Evolutionary conservation across 345 rosid genomes (phyloP).

Genomic region (Brassica nigra): DNA sequence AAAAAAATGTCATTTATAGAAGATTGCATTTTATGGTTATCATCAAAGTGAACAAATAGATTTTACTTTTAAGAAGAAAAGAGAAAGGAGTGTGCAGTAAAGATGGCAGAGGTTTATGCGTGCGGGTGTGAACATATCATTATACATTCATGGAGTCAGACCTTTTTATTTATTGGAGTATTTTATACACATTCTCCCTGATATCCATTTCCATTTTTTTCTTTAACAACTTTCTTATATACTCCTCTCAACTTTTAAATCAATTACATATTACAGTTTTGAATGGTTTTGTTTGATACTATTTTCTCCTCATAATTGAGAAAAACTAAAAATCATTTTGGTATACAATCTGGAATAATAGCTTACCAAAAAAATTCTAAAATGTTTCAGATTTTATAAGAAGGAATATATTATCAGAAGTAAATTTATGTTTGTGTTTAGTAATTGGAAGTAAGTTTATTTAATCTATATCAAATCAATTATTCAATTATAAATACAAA

Average conservation of each 20-base stretch:
- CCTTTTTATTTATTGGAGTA: slow-evolving; percentile 14
- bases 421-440: not conserved
- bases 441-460: not conserved
- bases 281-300: not conserved
- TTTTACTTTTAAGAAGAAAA: slow-evolving; percentile 26
- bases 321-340: too few species aligned
- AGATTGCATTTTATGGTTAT: slow-evolving; percentile 25
- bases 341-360: not conserved
- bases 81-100: slow-evolving; percentile 44
- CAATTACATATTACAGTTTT: not conserved
- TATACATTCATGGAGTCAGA: slow-evolving; percentile 42
- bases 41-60: slow-evolving; percentile 16
- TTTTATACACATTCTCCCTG: slow-evolving; percentile 38
- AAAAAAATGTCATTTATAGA: slow-evolving; percentile 7
- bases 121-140: slow-evolving; percentile 45
- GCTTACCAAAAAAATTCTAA: not conserved
- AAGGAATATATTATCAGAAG: not conserved
- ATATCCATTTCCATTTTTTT: slow-evolving; percentile 12
- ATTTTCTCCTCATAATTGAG: not conserved
- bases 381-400: not conserved
- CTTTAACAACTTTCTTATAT: not conserved
- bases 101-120: slow-evolving; percentile 46
- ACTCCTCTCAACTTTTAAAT: slow-evolving; percentile 11
- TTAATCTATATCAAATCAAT: not conserved
- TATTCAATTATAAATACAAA: not conserved